Evolutionary conservation across 169 alveolate genomes (phyloP).

Genomic region (Neospora caninum): DNA sequence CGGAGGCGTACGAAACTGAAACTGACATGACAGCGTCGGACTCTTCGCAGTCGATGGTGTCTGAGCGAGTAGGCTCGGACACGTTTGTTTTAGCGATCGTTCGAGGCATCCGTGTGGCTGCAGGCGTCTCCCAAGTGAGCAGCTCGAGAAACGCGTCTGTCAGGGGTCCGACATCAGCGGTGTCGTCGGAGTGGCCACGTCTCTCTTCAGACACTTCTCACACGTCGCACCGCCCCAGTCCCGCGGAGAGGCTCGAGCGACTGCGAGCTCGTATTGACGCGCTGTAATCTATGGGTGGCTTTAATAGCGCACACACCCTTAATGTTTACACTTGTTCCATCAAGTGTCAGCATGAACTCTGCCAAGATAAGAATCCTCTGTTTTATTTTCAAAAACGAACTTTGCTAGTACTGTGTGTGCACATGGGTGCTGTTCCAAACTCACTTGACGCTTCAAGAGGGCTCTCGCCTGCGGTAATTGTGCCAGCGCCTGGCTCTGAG

Average conservation of each 20-base stretch:
- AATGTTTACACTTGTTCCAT: too few relatives aligned
- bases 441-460: too few relatives aligned
- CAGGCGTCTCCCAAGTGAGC: not conserved
- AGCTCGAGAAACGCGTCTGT: not conserved
- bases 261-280: constrained; percentile 10
- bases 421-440: too few relatives aligned
- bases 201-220: not conserved
- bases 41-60: not conserved
- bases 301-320: not conserved
- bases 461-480: too few relatives aligned
- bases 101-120: constrained; percentile 18
- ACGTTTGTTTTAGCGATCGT: not conserved
- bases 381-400: too few relatives aligned
- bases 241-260: constrained; percentile 20
- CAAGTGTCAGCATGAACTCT: too few relatives aligned
- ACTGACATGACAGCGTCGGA: not conserved
- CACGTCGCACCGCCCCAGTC: not conserved
- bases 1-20: not conserved
- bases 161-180: not conserved
- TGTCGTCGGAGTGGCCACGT: not conserved
- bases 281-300: not conserved
- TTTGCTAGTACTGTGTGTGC: too few relatives aligned
- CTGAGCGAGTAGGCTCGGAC: not conserved
- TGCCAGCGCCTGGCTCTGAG: too few relatives aligned
- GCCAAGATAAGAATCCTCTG: too few relatives aligned